phyloP scores from a whole-genome alignment of 2,329 filamentous ascomycete genomes.

The Cephalotrichum gorgonifer region DNA sequence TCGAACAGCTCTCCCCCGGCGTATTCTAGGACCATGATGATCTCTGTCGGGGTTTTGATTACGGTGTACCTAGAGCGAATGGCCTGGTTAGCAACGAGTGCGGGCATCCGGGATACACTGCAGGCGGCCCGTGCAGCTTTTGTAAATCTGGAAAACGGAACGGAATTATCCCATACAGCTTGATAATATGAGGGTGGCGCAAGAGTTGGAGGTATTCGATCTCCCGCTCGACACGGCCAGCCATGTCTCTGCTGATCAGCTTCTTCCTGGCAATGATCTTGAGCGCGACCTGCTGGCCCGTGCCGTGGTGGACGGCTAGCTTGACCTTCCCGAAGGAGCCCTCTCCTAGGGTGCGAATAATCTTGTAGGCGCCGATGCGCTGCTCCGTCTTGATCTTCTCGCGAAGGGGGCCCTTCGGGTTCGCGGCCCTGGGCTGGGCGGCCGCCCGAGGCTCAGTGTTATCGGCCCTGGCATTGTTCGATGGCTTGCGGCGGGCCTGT shows the following conservation, averaged over 20 bases:
- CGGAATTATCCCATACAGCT: conserved; percentile 53
- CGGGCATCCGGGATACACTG: not conserved
- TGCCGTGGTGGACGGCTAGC: conserved; percentile 84
- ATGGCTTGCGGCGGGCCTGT: conserved; percentile 41
- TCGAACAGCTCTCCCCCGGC: conserved; percentile 95
- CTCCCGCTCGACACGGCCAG: conserved; percentile 90
- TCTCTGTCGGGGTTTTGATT: conserved; percentile 87
- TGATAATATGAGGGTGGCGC: conserved; percentile 97
- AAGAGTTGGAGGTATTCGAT: conserved; percentile 96
- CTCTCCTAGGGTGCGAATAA: conserved; percentile 84
- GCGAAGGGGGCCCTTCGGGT: not conserved
- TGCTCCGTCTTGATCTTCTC: conserved; percentile 40
- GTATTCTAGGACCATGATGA: conserved; percentile 99
- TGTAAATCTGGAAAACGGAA: not conserved
- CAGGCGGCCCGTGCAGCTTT: not conserved
- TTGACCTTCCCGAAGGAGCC: conserved; percentile 99
- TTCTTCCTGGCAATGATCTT: conserved; percentile 98
- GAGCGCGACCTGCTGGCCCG: conserved; percentile 87
- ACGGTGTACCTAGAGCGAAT: conserved; percentile 64
- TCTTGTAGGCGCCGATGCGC: conserved; percentile 83
- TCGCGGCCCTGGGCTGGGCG: conserved; percentile 16
- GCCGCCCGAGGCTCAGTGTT: conserved; percentile 15
- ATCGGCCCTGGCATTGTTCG: conserved; percentile 20
- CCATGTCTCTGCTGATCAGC: conserved; percentile 95
- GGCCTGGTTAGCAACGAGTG: not conserved